Percentiles rank a stretch among this genome's conserved stretches.
Conservation (phyloP, 225 moss, liverwort and hornwort species). For the Asterella californica region DNA sequence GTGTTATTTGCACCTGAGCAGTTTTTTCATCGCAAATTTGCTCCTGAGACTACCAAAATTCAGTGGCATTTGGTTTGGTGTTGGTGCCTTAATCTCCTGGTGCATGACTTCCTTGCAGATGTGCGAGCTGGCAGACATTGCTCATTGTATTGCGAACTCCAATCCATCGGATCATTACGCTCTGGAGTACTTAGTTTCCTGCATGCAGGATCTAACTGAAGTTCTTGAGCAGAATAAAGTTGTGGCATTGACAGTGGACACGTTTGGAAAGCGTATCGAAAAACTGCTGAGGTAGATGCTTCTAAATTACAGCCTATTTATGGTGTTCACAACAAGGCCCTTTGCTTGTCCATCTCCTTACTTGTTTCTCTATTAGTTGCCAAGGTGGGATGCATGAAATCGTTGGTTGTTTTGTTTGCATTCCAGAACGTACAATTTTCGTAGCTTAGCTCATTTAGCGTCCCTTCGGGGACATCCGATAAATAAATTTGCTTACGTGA, state of each 20-base stretch:
- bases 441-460: too few species aligned
- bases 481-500: background rate
- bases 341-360: background rate
- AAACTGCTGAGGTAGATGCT: slow-evolving; percentile 73
- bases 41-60: background rate
- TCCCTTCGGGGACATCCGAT: too few species aligned
- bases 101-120: slow-evolving; percentile 47
- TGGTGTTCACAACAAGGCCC: background rate
- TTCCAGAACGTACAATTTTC: background rate
- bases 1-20: background rate
- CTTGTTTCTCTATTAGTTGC: background rate
- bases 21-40: background rate
- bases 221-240: slow-evolving; percentile 87
- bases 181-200: slow-evolving; percentile 60
- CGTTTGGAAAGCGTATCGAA: slow-evolving; percentile 91
- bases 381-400: background rate
- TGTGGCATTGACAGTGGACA: slow-evolving; percentile 84
- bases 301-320: background rate
- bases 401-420: background rate
- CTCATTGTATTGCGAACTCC: slow-evolving; percentile 71
- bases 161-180: slow-evolving; percentile 54
- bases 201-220: slow-evolving; percentile 93
- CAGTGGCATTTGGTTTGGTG: background rate
- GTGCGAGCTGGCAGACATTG: slow-evolving; percentile 82
- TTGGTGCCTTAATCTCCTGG: background rate